A percentile compares a stretch with the other conserved stretches of the same genome.
Conservation (phyloP, 148 eudicot species). For the Tetragonia tetragonoides region DNA sequence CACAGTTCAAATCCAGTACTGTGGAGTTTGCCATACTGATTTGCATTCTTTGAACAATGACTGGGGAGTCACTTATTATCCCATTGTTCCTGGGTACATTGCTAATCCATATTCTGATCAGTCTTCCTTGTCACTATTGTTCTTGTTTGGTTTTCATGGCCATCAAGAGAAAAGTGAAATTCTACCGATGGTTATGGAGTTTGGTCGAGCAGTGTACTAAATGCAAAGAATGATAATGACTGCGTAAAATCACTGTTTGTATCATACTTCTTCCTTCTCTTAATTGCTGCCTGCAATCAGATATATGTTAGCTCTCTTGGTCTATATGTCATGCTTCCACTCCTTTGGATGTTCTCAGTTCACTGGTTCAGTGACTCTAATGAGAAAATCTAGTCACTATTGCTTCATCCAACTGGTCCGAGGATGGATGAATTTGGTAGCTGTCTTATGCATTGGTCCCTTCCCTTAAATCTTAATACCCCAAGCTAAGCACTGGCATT, state of each 20-base stretch:
- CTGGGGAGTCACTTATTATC: constrained; percentile 63
- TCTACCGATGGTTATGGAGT: no score
- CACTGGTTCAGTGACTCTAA: no score
- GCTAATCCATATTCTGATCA: not conserved
- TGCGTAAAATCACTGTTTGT: not conserved
- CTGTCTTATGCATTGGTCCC: not conserved
- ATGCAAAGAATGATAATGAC: no score
- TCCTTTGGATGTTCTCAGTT: not conserved
- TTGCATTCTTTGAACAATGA: constrained; percentile 53
- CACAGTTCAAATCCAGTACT: constrained; percentile 48
- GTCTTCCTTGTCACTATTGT: not conserved
- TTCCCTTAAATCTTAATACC: no score
- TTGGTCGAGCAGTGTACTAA: no score
- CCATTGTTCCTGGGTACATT: constrained; percentile 57
- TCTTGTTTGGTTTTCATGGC: no score
- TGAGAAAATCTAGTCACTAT: not conserved
- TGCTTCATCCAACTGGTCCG: no score
- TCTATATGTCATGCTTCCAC: not conserved
- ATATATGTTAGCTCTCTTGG: not conserved
- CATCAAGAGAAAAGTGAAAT: no score
- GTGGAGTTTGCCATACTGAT: constrained; percentile 76
- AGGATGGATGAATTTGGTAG: not conserved
- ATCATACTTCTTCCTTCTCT: not conserved
- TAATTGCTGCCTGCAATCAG: not conserved
- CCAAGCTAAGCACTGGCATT: no score